These are phyloP conservation scores for Leccinum pellstonianum DNA, from an alignment of 768 basidiomycete species.

Conservation along the genomic window DNA sequence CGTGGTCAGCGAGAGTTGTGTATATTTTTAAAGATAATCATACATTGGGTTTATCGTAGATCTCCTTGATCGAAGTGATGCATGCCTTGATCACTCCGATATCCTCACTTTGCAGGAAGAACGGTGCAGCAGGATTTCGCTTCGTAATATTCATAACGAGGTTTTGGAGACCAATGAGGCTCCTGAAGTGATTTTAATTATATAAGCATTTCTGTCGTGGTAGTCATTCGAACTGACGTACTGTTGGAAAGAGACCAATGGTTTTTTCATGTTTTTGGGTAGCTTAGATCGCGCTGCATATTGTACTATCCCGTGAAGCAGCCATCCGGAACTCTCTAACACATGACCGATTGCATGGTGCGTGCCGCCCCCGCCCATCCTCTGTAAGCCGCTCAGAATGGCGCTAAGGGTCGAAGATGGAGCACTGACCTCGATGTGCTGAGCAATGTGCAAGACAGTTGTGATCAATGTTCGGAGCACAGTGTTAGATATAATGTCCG, in stretches of 20 bases:
- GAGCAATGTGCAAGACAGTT: constrained; percentile 8
- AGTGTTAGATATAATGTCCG: constrained; percentile 4
- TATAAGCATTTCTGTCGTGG: not conserved
- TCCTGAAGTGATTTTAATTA: constrained; percentile 1
- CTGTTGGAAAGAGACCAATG: constrained; percentile 6
- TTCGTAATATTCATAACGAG: constrained; percentile 9
- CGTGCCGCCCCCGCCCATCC: constrained; percentile 9
- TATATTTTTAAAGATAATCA: not conserved
- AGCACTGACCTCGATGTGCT: constrained; percentile 8
- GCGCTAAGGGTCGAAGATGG: not conserved
- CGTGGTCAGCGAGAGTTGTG: not conserved
- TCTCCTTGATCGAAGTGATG: constrained; percentile 8
- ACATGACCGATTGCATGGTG: constrained; percentile 17
- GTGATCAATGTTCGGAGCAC: constrained; percentile 11
- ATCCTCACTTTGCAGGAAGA: constrained; percentile 12
- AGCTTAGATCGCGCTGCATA: not conserved
- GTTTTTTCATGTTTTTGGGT: constrained; percentile 3
- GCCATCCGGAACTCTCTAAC: constrained; percentile 14
- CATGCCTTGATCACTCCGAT: constrained; percentile 9
- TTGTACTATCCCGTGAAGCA: constrained; percentile 13
- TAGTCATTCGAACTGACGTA: not conserved
- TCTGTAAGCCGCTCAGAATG: not conserved
- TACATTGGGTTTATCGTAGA: not conserved
- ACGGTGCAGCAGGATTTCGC: constrained; percentile 4
- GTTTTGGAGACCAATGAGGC: constrained; percentile 6